A percentile compares a stretch with the other conserved stretches of the same genome.
Conservation (phyloP, 345 rosid genomes). For the Melaleuca quinquenervia region DNA sequence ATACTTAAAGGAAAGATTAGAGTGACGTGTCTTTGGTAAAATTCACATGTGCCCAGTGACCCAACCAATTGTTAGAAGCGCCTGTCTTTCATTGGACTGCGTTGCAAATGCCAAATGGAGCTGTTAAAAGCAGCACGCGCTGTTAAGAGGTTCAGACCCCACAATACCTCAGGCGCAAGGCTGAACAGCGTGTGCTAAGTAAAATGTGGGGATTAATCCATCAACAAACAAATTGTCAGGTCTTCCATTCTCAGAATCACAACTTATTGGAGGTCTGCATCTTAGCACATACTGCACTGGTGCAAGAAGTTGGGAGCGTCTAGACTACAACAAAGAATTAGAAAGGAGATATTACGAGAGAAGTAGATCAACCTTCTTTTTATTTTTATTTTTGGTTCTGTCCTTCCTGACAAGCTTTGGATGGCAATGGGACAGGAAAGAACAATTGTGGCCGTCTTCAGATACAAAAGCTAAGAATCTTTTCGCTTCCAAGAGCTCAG, state of each 20-base stretch:
- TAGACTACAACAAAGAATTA: neutral
- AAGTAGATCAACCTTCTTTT: neutral
- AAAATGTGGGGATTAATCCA: neutral
- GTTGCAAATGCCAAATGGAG: too few relatives aligned
- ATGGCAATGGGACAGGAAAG: neutral
- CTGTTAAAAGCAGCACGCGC: too few relatives aligned
- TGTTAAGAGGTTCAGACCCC: neutral
- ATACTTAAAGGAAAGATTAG: too few relatives aligned
- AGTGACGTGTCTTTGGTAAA: too few relatives aligned
- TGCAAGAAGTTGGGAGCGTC: neutral
- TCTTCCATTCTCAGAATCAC: neutral
- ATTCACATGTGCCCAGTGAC: too few relatives aligned
- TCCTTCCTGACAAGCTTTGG: neutral
- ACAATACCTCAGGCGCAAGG: neutral
- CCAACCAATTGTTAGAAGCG: too few relatives aligned
- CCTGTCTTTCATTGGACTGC: too few relatives aligned
- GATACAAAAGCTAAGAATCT: neutral
- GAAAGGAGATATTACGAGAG: neutral
- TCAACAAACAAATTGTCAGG: neutral
- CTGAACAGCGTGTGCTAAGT: neutral
- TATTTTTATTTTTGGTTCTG: neutral
- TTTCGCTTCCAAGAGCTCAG: too few relatives aligned
- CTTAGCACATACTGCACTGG: neutral
- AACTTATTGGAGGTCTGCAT: neutral
- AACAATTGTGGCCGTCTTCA: neutral